Conservation (phyloP, 441 rosid genomes). For the Arabidopsis hybrid region DNA sequence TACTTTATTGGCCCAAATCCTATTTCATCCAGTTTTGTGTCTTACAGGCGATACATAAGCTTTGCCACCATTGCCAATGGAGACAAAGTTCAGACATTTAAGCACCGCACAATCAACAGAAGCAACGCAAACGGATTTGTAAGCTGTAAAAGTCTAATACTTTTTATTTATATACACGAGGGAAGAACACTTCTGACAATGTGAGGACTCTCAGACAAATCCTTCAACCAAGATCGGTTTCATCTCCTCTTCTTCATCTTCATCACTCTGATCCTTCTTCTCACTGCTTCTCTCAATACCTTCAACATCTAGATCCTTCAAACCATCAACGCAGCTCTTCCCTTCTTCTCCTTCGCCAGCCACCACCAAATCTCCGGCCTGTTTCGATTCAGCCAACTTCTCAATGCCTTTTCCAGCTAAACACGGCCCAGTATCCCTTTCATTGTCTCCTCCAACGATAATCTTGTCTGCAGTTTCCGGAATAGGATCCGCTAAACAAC, state of each 20-base stretch:
- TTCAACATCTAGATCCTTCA: conserved; percentile 50
- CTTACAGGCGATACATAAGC: conserved; percentile 26
- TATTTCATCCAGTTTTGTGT: conserved; percentile 9
- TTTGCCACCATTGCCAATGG: conserved; percentile 13
- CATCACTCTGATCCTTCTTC: conserved; percentile 40
- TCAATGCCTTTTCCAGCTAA: conserved; percentile 49
- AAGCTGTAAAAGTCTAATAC: conserved; percentile 25
- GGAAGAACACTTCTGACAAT: background rate
- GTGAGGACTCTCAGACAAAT: conserved; percentile 44
- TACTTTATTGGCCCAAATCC: background rate
- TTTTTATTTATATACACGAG: conserved; percentile 30
- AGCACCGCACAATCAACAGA: background rate
- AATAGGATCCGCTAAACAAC: conserved; percentile 54
- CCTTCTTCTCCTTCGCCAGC: conserved; percentile 38
- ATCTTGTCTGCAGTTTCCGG: conserved; percentile 43
- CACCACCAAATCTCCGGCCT: conserved; percentile 45
- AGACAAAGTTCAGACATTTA: conserved; percentile 11
- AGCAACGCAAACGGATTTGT: background rate
- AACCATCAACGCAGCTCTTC: conserved; percentile 53
- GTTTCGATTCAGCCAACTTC: conserved; percentile 44
- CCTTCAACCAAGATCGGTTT: conserved; percentile 62
- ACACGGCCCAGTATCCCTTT: conserved; percentile 44
- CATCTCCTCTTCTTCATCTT: conserved; percentile 44
- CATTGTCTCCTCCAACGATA: conserved; percentile 36
- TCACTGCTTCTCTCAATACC: conserved; percentile 41